Evolutionary conservation across 1,139 yeast genomes (phyloP).

Genomic region (Scheffersomyces titani): DNA sequence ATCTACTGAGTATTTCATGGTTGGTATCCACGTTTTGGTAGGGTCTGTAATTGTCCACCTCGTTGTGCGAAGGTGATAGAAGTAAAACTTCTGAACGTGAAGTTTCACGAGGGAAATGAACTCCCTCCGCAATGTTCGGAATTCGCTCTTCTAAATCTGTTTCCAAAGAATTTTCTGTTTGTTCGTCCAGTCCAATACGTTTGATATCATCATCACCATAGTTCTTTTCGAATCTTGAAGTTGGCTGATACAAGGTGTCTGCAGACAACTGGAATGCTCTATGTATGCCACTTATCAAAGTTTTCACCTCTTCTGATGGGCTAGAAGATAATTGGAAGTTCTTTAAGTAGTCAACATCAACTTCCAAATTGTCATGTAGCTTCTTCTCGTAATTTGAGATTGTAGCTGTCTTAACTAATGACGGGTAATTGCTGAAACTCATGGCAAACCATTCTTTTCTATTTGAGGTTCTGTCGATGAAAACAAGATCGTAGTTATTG

Average conservation of each 20-base stretch:
- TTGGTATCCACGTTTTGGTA: not conserved
- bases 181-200: constrained; percentile 25
- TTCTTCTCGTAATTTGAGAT: constrained; percentile 55
- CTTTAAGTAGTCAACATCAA: constrained; percentile 15
- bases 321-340: constrained; percentile 19
- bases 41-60: not conserved
- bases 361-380: constrained; percentile 13
- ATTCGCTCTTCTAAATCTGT: constrained; percentile 4
- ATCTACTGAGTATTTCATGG: not conserved
- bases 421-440: constrained; percentile 76
- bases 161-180: constrained; percentile 2
- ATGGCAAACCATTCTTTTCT: constrained; percentile 83
- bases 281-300: constrained; percentile 56
- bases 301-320: constrained; percentile 21
- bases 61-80: not conserved
- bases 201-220: constrained; percentile 14
- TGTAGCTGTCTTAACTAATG: constrained; percentile 80
- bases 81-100: constrained; percentile 11
- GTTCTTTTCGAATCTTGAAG: constrained; percentile 26
- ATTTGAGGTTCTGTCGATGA: constrained; percentile 62
- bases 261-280: constrained; percentile 33
- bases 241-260: constrained; percentile 40
- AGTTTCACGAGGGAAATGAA: constrained; percentile 28
- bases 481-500: constrained; percentile 46
- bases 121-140: constrained; percentile 40